Evolutionary conservation across 2,329 filamentous ascomycete genomes (phyloP).

Genomic region (Herpotrichia juniperi): DNA sequence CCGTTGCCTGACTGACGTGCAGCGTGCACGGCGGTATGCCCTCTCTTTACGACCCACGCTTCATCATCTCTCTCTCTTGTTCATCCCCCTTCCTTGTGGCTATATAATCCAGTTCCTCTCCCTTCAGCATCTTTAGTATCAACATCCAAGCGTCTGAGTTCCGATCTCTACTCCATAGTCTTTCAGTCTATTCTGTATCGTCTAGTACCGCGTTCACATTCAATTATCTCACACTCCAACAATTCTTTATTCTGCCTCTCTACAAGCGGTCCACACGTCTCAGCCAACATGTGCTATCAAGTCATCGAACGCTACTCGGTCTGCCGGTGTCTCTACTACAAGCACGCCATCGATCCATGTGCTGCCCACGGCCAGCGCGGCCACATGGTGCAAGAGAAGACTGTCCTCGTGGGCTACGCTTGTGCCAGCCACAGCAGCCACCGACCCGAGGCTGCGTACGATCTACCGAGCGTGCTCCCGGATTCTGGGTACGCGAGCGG

Average conservation of each 20-base stretch:
- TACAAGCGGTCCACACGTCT: not conserved
- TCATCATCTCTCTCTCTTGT: slow-evolving; percentile 20
- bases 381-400: slow-evolving; percentile 74
- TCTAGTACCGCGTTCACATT: slow-evolving; percentile 14
- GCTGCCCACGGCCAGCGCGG: slow-evolving; percentile 74
- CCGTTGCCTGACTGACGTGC: slow-evolving; percentile 44
- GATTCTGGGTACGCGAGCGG: slow-evolving; percentile 40
- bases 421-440: slow-evolving; percentile 64
- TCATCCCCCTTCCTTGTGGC: slow-evolving; percentile 19
- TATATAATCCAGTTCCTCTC: slow-evolving; percentile 43
- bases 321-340: slow-evolving; percentile 87
- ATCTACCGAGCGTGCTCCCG: slow-evolving; percentile 24
- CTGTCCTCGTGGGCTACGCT: slow-evolving; percentile 81
- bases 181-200: slow-evolving; percentile 16
- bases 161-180: slow-evolving; percentile 18
- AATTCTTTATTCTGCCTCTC: slow-evolving; percentile 4
- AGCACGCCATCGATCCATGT: slow-evolving; percentile 85
- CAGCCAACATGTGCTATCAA: slow-evolving; percentile 77
- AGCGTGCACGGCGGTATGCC: slow-evolving; percentile 33
- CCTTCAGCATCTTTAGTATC: slow-evolving; percentile 19
- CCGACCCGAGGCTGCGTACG: slow-evolving; percentile 27
- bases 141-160: slow-evolving; percentile 18
- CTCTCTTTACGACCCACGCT: slow-evolving; percentile 31
- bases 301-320: slow-evolving; percentile 84
- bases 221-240: slow-evolving; percentile 8